These are phyloP conservation scores for Coccomyxa sp. DNA, from an alignment of 139 green algal genomes.

Conservation along the genomic window DNA sequence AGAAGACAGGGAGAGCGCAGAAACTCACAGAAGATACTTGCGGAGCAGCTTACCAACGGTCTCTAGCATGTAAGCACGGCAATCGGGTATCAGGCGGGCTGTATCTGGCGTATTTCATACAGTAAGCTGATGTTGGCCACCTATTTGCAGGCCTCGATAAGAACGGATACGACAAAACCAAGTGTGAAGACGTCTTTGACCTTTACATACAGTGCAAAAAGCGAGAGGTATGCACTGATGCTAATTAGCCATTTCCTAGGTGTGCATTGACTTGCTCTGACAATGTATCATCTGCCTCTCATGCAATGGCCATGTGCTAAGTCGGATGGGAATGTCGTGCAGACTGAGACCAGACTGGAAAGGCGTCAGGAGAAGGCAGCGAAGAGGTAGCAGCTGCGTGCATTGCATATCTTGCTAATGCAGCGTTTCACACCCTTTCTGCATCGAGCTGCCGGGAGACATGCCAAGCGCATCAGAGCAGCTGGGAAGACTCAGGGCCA, in stretches of 20 bases:
- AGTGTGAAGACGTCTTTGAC: neutral
- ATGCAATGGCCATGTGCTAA: no score
- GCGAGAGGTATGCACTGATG: neutral
- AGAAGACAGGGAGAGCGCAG: neutral
- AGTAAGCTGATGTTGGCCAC: neutral
- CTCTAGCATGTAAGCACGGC: neutral
- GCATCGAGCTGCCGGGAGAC: neutral
- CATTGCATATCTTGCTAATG: conserved; percentile 1
- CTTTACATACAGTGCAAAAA: neutral
- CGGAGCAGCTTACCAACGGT: neutral
- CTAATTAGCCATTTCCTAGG: neutral
- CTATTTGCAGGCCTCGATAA: neutral
- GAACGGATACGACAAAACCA: neutral
- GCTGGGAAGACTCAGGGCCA: no score
- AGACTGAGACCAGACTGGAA: neutral
- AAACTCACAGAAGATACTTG: neutral
- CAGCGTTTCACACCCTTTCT: no score
- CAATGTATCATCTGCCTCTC: neutral
- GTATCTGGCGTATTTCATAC: no score
- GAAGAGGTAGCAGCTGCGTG: neutral
- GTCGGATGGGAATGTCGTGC: neutral
- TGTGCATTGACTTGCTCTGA: neutral
- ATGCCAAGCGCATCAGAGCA: no score
- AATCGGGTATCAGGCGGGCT: neutral
- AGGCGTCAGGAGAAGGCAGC: neutral